Evolutionary conservation across 2,329 filamentous ascomycete species (phyloP), one percentile per base, ranked within the genome.

Genomic region (Fusarium proliferatum): DNA sequence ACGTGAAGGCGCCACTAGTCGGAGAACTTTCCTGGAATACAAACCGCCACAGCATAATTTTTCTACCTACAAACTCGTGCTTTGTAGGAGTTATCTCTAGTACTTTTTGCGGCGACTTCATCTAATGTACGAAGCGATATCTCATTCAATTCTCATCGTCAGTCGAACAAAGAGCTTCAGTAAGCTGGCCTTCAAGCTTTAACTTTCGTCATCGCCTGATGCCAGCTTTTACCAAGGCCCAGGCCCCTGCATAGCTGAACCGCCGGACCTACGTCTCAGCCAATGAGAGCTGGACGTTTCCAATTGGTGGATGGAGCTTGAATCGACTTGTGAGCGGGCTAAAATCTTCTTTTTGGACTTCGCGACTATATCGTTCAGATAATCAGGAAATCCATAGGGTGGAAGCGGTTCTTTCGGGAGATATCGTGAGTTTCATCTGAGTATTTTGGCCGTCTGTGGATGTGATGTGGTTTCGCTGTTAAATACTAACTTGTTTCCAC

Each of bases 141-240:
- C 10, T 21, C 4, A 23, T 17, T n/a, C n/a, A 30, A 36, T 60
- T 59, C 51, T 17, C 39, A 15, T 58, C 23, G 28, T 53, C 59
- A 58, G 43, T 55, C 41, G 19, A 49, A 51, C n/a, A 66, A 43
- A 59, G 16, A 62, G 33, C 26, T 72, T 59, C 34, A 61, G 59
- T 36, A 59, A 49, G 55, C 48, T 46, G 53, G 41, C 43, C 6
- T 58, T 48, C 26, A 30, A 70, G 30, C 53, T 28, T 26, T 67
- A 42, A 26, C 53, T 74, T 74, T 72, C 72, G 71, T 74, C 72
- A 72, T 74, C 68, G 61, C 36, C 45, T 65, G 51, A 64, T 65
- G 21, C 51, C 67, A 43, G 53, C 62, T 56, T 60, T 34, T 49
- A 52, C 51, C 62, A 61, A 62, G 55, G 46, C 38, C 45, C 38